Evolutionary conservation across 1,284 basidiomycete genomes (phyloP).

Genomic region (Ustilago nuda): DNA sequence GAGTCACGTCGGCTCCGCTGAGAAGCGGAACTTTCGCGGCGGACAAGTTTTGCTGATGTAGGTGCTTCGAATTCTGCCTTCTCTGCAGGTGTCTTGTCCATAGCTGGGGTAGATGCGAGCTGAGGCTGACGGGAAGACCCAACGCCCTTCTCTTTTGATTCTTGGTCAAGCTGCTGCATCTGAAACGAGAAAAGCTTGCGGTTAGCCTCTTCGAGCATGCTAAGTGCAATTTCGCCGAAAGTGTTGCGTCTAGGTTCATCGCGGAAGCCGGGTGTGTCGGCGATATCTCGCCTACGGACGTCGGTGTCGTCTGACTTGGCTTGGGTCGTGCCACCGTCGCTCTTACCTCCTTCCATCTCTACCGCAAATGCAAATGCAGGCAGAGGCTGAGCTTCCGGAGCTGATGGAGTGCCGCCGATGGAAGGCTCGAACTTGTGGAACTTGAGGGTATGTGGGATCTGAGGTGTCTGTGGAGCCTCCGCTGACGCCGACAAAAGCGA

Average conservation of each 20-base stretch:
- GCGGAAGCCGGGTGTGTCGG: conserved; percentile 11
- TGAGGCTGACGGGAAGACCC: conserved; percentile 22
- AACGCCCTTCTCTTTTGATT: conserved; percentile 19
- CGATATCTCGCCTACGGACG: conserved; percentile 18
- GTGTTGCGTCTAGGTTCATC: conserved; percentile 39
- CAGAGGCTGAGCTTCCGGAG: conserved; percentile 1
- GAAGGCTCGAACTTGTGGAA: conserved; percentile 27
- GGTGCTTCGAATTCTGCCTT: conserved; percentile 3
- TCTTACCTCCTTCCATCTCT: conserved; percentile 16
- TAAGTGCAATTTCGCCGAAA: conserved; percentile 26
- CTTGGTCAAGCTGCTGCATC: conserved; percentile 36
- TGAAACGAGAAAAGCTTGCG: conserved; percentile 37
- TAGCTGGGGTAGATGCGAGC: background rate
- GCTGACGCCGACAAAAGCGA: conserved; percentile 31
- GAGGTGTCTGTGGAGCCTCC: conserved; percentile 31
- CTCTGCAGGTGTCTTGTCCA: background rate
- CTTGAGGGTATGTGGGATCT: conserved; percentile 34
- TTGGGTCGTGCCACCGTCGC: conserved; percentile 17
- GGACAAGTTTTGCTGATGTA: conserved; percentile 6
- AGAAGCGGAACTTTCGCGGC: conserved; percentile 30
- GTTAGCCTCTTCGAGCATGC: conserved; percentile 47
- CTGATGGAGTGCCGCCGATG: conserved; percentile 7
- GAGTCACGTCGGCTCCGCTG: conserved; percentile 43
- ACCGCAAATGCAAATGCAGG: background rate
- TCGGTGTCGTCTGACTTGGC: conserved; percentile 45